phyloP scores from a whole-genome alignment of 495 filamentous ascomycete species.

The Talaromyces nanjingensis region DNA sequence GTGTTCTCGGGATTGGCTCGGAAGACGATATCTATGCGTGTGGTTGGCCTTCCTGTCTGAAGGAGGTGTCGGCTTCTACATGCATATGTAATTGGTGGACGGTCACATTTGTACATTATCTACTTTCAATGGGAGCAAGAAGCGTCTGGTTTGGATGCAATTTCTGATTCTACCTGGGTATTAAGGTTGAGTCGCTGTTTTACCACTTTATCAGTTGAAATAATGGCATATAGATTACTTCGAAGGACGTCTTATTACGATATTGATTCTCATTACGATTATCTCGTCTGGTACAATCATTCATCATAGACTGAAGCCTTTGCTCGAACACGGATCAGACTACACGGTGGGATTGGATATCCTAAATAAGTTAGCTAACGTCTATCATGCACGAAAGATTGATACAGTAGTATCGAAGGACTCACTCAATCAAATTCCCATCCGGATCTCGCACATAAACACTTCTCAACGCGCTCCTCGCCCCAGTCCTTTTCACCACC shows the following conservation, averaged over 20 bases:
- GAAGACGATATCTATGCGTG: background rate
- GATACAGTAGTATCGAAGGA: constrained; percentile 3
- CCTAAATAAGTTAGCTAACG: constrained; percentile 1
- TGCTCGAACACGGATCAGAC: background rate
- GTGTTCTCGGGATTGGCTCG: background rate
- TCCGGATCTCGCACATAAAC: constrained; percentile 51
- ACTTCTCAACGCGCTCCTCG: constrained; percentile 41
- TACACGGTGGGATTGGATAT: constrained; percentile 11
- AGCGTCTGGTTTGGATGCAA: constrained; percentile 1
- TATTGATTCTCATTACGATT: background rate
- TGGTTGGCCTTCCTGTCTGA: background rate
- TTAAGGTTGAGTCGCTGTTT: constrained; percentile 3
- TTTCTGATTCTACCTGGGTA: background rate
- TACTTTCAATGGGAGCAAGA: constrained; percentile 7
- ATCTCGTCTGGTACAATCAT: background rate
- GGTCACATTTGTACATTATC: constrained; percentile 4
- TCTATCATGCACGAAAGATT: background rate
- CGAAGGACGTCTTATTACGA: constrained; percentile 8
- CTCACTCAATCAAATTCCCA: constrained; percentile 51
- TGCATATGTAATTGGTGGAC: background rate
- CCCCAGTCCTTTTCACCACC: constrained; percentile 44
- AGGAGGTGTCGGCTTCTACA: background rate
- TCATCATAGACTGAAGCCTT: background rate
- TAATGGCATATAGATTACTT: constrained; percentile 6
- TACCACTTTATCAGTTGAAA: constrained; percentile 1